Conservation (phyloP, 345 rosid genomes). For the Melastoma malabathricum region DNA sequence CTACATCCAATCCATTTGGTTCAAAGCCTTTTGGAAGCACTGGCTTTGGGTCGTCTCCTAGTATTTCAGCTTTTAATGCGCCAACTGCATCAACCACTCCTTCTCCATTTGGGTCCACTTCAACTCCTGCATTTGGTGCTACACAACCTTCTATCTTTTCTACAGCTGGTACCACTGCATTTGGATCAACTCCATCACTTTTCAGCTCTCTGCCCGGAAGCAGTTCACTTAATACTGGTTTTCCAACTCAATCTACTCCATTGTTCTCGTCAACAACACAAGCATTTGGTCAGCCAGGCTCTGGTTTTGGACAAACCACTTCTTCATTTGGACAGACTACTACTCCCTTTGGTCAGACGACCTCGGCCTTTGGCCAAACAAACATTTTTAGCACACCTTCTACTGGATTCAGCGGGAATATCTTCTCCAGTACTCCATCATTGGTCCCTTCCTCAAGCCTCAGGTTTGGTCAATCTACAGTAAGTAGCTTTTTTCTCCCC, state of each 20-base stretch:
- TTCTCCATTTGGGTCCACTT: conserved; percentile 29
- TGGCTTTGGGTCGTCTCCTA: conserved; percentile 25
- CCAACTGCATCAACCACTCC: conserved; percentile 27
- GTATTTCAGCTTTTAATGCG: conserved; percentile 26
- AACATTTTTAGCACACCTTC: conserved; percentile 42
- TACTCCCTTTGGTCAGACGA: conserved; percentile 15
- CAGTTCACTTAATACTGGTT: conserved; percentile 26
- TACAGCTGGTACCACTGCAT: conserved; percentile 35
- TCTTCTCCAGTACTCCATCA: conserved; percentile 41
- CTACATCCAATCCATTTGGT: conserved; percentile 37
- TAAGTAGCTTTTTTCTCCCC: conserved; percentile 17
- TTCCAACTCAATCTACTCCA: conserved; percentile 48
- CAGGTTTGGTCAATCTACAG: conserved; percentile 39
- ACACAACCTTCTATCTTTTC: conserved; percentile 31
- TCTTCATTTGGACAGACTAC: conserved; percentile 9
- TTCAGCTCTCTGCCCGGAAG: conserved; percentile 34
- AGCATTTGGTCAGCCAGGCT: conserved; percentile 41
- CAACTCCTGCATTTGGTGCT: conserved; percentile 34
- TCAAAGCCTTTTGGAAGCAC: conserved; percentile 28
- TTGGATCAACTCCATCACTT: conserved; percentile 49
- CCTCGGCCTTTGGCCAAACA: conserved; percentile 39
- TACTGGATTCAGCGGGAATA: conserved; percentile 26
- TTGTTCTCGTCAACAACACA: conserved; percentile 36
- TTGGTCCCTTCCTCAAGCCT: conserved; percentile 26
- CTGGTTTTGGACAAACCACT: conserved; percentile 29